These are phyloP conservation scores for Claviceps citrina DNA, from an alignment of 2,329 filamentous ascomycete species.

Conservation along the genomic window DNA sequence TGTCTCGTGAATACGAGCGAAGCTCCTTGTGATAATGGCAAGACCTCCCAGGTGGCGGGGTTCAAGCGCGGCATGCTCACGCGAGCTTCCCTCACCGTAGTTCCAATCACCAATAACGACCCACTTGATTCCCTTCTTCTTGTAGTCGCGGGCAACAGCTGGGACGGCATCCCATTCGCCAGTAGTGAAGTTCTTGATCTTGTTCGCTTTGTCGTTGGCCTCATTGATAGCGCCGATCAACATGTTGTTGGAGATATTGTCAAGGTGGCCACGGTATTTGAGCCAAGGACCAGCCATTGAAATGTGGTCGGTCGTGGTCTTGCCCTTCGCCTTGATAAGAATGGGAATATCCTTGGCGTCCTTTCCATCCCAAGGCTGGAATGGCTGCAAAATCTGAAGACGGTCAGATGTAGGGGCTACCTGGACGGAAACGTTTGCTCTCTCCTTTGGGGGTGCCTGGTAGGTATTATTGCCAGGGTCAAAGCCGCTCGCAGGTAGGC, in stretches of 20 bases:
- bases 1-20: conserved; percentile 99
- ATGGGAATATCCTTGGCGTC: conserved; percentile 74
- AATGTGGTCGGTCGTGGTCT: conserved; percentile 95
- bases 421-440: conserved; percentile 54
- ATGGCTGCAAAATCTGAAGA: conserved; percentile 80
- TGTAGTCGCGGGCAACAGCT: conserved; percentile 92
- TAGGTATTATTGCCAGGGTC: conserved; percentile 88
- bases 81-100: conserved; percentile 93
- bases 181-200: conserved; percentile 79
- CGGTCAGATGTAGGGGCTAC: conserved; percentile 85
- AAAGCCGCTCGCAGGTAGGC: conserved; percentile 68
- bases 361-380: conserved; percentile 82
- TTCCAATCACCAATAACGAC: conserved; percentile 99
- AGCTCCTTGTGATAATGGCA: conserved; percentile 88
- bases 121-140: conserved; percentile 91
- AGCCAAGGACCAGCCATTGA: conserved; percentile 95
- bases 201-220: conserved; percentile 94
- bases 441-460: conserved; percentile 80
- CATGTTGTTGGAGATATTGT: conserved; percentile 99
- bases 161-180: conserved; percentile 79
- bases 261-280: conserved; percentile 96
- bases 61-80: conserved; percentile 96
- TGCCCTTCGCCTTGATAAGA: conserved; percentile 89
- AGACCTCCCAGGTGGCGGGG: conserved; percentile 92
- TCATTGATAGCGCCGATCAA: conserved; percentile 93